These are phyloP conservation scores for Heliamphora pulchella DNA, from an alignment of 179 eudicot species.

Conservation along the genomic window DNA sequence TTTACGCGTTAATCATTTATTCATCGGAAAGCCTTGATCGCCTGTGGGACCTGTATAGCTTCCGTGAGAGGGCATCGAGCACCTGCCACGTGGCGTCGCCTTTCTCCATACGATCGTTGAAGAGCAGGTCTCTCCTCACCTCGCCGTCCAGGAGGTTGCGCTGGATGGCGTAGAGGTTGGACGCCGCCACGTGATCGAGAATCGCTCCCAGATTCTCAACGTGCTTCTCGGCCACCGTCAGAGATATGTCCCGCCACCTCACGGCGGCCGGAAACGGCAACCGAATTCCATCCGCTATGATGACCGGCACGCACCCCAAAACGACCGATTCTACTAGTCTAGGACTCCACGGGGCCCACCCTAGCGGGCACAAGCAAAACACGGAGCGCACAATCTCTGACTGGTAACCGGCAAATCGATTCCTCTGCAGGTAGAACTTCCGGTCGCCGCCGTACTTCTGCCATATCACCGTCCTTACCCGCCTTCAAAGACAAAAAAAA, in stretches of 20 bases:
- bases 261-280: slow-evolving; percentile 57
- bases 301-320: slow-evolving; percentile 74
- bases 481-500: slow-evolving; percentile 23
- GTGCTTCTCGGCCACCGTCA: slow-evolving; percentile 60
- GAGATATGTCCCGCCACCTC: slow-evolving; percentile 57
- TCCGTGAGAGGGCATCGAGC: slow-evolving; percentile 27
- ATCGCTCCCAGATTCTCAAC: slow-evolving; percentile 42
- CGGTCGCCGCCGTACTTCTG: slow-evolving; percentile 39
- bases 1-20: slow-evolving; percentile 25
- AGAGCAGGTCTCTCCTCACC: slow-evolving; percentile 48
- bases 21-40: slow-evolving; percentile 25
- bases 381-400: slow-evolving; percentile 62
- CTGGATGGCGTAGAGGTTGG: slow-evolving; percentile 47
- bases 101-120: slow-evolving; percentile 25
- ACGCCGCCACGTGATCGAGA: slow-evolving; percentile 45
- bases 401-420: slow-evolving; percentile 51
- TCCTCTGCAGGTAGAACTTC: slow-evolving; percentile 50
- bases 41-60: slow-evolving; percentile 29
- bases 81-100: slow-evolving; percentile 85
- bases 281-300: slow-evolving; percentile 69
- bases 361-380: slow-evolving; percentile 77
- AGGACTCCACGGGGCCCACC: slow-evolving; percentile 99
- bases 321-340: slow-evolving; percentile 73
- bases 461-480: slow-evolving; percentile 60
- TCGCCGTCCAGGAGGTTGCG: slow-evolving; percentile 45